Evolutionary conservation across 83 land plant species (phyloP).

Genomic region (Isoetes engelmannii): DNA sequence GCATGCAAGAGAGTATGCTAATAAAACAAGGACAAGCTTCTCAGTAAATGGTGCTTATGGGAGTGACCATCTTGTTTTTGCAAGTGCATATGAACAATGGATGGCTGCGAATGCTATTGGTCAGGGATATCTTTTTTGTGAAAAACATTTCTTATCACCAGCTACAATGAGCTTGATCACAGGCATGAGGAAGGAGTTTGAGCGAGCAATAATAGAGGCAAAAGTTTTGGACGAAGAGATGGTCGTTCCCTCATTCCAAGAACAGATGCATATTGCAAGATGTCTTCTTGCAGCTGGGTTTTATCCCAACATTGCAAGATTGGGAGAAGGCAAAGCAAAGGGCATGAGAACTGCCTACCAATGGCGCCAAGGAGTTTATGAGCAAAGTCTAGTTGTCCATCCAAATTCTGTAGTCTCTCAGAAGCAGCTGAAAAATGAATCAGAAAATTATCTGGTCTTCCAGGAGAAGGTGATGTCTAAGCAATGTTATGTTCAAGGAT

Average conservation of each 20-base stretch:
- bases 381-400: conserved; percentile 21
- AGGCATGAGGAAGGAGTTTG: conserved; percentile 29
- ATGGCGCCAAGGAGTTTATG: conserved; percentile 23
- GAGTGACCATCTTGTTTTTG: conserved; percentile 31
- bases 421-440: conserved; percentile 17
- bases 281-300: conserved; percentile 30
- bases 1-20: conserved; percentile 19
- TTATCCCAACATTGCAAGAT: conserved; percentile 27
- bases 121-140: conserved; percentile 26
- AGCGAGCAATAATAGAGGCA: conserved; percentile 24
- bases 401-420: conserved; percentile 29
- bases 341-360: conserved; percentile 26
- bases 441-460: conserved; percentile 18
- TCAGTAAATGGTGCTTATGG: conserved; percentile 19
- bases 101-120: conserved; percentile 8
- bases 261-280: conserved; percentile 21
- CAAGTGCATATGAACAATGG: conserved; percentile 29
- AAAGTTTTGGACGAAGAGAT: conserved; percentile 18
- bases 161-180: conserved; percentile 29
- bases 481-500: conserved; percentile 24
- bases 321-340: conserved; percentile 20
- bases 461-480: conserved; percentile 32
- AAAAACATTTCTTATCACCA: conserved; percentile 17
- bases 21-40: conserved; percentile 22
- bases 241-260: too few species aligned